Base-by-base conservation (phyloP, 139 green algal genomes). In the Auxenochlorella protothecoides region DNA sequence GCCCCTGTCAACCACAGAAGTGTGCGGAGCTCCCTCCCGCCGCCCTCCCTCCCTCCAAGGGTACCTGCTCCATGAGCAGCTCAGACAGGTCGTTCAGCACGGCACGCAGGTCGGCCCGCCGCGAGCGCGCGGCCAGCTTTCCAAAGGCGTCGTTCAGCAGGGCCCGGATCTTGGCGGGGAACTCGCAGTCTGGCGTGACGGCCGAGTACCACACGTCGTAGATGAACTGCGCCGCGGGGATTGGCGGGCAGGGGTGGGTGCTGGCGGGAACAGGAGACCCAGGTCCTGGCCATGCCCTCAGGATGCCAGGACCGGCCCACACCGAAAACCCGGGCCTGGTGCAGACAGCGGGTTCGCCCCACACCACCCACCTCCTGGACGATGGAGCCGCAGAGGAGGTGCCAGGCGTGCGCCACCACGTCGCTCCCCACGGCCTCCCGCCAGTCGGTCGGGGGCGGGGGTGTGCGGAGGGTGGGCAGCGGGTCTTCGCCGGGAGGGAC, bases 141-240 rank as follows among this genome's bases (percentile, higher is more conserved):
- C 85, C 90, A 83, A 96, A 95, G 3, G 72, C 75, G 5, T 66
- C 16, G 78, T 96, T 91, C 6, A 93, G 74, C 55, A 90, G 64
- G 53, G 74, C 76, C 4, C 88, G 79, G 4, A 95, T 78, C 66
- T 94, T 84, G 2, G 85, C 79, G 3, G 90, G 89, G 64, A 95
- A 95, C 68, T 92, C 83, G 3, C 65, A 77, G 78, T 96, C 90
- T 3, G 90, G 89, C 0, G 80, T 88, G 0, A 96, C 65, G n/a
- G 70, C 15, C 0, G 66, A 65, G 52, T 79, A 96, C 86, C 86
- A 96, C 0, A 79, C 77, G 64, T 94, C 89, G 59, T 95, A 95
- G 11, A 96, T 65, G 72, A 90, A 96, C 79, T 93, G 83, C 77
- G 80, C 53, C 13, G 57, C 6, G 4, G 8, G 14, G 54, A 51